Percentiles rank a stretch among this genome's conserved stretches.
phyloP scores from a whole-genome alignment of 2,329 filamentous ascomycete species.

The Colletotrichum horii region DNA sequence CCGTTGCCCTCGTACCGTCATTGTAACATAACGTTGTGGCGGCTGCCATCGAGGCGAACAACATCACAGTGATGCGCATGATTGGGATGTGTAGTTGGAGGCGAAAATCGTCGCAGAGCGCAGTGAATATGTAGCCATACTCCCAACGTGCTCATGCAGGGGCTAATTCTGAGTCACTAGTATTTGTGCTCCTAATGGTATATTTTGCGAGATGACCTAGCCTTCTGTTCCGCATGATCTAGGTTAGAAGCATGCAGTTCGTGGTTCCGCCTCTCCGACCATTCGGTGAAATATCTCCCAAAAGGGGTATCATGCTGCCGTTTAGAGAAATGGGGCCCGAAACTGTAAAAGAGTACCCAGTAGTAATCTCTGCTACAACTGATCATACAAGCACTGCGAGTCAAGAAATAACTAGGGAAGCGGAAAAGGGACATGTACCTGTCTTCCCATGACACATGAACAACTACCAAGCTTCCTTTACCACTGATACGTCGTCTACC shows the following conservation, averaged over 20 bases:
- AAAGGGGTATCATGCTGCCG: neutral
- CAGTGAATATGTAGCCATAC: neutral
- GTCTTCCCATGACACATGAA: neutral
- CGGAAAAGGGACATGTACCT: neutral
- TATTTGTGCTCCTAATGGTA: neutral
- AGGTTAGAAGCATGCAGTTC: neutral
- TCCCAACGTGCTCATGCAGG: neutral
- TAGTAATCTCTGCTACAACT: neutral
- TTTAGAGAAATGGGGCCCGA: neutral
- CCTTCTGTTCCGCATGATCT: neutral
- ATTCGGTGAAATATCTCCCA: neutral
- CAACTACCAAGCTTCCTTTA: neutral
- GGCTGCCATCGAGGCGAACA: neutral
- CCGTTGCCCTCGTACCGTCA: neutral
- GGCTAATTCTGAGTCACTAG: neutral
- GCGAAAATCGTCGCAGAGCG: neutral
- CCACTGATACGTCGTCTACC: neutral
- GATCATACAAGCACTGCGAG: neutral
- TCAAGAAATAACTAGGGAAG: neutral
- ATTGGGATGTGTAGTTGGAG: neutral
- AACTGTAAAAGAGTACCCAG: neutral
- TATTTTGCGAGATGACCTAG: neutral
- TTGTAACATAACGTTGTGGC: neutral
- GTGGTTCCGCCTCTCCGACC: neutral
- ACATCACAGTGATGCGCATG: neutral